These are phyloP conservation scores for Xerocomellus amylosporus DNA, from an alignment of 768 basidiomycete genomes.

Conservation along the genomic window DNA sequence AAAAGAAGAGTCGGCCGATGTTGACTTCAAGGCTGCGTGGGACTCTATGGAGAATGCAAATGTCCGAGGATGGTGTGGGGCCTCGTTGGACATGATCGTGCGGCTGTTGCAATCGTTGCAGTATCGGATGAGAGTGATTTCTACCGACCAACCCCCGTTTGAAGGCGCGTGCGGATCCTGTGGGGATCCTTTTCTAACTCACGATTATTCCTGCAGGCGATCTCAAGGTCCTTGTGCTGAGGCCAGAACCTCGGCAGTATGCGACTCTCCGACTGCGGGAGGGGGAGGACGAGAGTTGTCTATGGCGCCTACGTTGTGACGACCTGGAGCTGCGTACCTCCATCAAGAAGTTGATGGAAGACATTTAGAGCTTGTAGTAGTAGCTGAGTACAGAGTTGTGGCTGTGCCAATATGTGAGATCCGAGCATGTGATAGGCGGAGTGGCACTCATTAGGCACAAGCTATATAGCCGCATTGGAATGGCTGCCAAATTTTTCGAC, in stretches of 20 bases:
- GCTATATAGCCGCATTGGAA: background rate
- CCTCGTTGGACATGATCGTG: slow-evolving; percentile 51
- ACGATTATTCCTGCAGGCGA: slow-evolving; percentile 46
- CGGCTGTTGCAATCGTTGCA: slow-evolving; percentile 51
- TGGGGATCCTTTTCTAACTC: background rate
- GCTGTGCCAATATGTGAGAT: background rate
- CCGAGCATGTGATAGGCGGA: background rate
- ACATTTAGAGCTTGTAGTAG: slow-evolving; percentile 1
- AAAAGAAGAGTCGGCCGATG: slow-evolving; percentile 14
- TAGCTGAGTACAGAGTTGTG: background rate
- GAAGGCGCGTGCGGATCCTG: slow-evolving; percentile 42
- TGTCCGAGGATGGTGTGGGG: slow-evolving; percentile 69
- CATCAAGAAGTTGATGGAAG: slow-evolving; percentile 44
- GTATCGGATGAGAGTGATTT: slow-evolving; percentile 46
- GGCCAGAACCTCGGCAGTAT: slow-evolving; percentile 15
- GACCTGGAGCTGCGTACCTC: slow-evolving; percentile 41
- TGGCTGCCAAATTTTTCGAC: slow-evolving; percentile 5
- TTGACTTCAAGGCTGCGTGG: slow-evolving; percentile 61
- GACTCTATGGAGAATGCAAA: slow-evolving; percentile 43
- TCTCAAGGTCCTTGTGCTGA: slow-evolving; percentile 53
- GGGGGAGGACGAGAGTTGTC: slow-evolving; percentile 65
- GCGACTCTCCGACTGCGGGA: slow-evolving; percentile 57
- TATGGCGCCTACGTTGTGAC: slow-evolving; percentile 66
- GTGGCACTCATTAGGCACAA: background rate
- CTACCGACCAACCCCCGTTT: slow-evolving; percentile 57